Conservation (phyloP, 768 basidiomycete genomes). For the Tulasnella sp. region DNA sequence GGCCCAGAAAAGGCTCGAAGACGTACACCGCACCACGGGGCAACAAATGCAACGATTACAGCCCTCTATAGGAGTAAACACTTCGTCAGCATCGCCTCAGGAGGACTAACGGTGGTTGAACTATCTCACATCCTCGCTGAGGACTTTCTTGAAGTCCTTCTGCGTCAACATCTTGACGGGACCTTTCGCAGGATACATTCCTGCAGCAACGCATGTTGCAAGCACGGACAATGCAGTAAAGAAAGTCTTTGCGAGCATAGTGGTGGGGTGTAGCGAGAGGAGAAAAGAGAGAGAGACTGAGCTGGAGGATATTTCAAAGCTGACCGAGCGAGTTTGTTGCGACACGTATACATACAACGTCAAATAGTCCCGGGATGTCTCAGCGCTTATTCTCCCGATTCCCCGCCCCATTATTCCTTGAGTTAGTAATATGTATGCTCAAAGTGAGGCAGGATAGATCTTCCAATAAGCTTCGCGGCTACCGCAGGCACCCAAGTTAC, state of each 20-base stretch:
- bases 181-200: slow-evolving; percentile 49
- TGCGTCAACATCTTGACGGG: slow-evolving; percentile 70
- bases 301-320: slow-evolving; percentile 1
- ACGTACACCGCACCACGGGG: slow-evolving; percentile 90
- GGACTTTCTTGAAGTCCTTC: slow-evolving; percentile 62
- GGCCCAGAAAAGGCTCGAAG: background rate
- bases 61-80: slow-evolving; percentile 49
- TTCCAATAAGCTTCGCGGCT: background rate
- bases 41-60: slow-evolving; percentile 81
- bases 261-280: slow-evolving; percentile 28
- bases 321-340: background rate
- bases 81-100: background rate
- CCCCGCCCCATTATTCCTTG: background rate
- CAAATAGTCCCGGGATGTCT: background rate
- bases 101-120: background rate
- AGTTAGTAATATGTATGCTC: background rate
- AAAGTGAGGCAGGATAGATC: background rate
- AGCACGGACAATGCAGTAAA: slow-evolving; percentile 37
- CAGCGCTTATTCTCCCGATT: slow-evolving; percentile 3
- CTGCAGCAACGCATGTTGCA: slow-evolving; percentile 50
- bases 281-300: slow-evolving; percentile 4
- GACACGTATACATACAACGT: slow-evolving; percentile 16
- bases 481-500: background rate
- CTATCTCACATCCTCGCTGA: slow-evolving; percentile 67
- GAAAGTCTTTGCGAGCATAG: slow-evolving; percentile 41